A percentile compares a stretch with the other conserved stretches of the same genome.
Conservation (phyloP, 225 moss, liverwort and hornwort genomes). For the Pleurozium schreberi region DNA sequence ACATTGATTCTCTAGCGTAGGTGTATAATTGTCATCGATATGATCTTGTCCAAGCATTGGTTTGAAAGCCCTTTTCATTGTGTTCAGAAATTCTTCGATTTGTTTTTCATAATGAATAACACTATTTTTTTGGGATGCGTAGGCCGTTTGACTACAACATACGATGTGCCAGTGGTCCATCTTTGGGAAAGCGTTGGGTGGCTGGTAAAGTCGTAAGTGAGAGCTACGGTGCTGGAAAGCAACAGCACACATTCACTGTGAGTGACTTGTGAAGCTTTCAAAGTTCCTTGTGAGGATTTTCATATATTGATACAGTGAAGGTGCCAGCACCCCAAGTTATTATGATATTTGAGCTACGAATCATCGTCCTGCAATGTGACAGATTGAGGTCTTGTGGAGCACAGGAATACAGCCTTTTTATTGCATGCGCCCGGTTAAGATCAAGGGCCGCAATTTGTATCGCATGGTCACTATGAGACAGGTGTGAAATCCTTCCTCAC, state of each 20-base stretch:
- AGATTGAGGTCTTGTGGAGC: constrained; percentile 95
- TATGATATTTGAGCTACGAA: not conserved
- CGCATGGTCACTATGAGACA: constrained; percentile 52
- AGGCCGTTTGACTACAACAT: constrained; percentile 19
- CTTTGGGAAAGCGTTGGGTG: constrained; percentile 49
- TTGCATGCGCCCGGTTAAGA: constrained; percentile 57
- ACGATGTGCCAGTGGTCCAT: constrained; percentile 18
- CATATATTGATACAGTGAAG: not conserved
- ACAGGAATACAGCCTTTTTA: constrained; percentile 36
- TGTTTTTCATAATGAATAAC: not conserved
- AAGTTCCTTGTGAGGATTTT: not conserved
- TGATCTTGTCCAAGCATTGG: not conserved
- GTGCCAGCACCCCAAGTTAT: not conserved
- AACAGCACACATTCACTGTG: constrained; percentile 98
- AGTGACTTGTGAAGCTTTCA: not conserved
- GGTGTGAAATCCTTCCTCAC: constrained; percentile 17
- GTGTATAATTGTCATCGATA: not conserved
- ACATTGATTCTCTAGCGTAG: not conserved
- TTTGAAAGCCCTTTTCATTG: not conserved
- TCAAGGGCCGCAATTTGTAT: constrained; percentile 89
- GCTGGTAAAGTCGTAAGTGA: constrained; percentile 87
- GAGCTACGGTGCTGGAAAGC: constrained; percentile 74
- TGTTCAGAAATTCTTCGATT: not conserved
- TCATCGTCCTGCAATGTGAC: not conserved
- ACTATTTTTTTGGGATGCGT: not conserved